Percentiles rank a stretch among this genome's conserved stretches.
Evolutionary conservation across 345 rosid genomes (phyloP).

Genomic region (Populus alba): DNA sequence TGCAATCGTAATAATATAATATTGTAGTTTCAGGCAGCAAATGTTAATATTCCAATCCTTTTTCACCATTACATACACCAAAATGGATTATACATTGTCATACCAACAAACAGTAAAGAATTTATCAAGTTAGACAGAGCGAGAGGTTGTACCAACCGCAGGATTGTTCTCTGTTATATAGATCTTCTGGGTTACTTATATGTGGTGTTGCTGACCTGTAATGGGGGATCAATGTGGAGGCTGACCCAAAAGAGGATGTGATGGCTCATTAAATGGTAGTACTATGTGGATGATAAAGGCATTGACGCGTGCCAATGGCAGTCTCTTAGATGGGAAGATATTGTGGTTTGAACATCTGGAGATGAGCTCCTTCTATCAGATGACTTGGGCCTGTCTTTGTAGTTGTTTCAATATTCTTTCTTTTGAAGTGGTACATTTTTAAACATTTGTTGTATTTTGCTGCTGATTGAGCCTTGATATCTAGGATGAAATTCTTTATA

Average conservation of each 20-base stretch:
- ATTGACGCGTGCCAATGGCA: background rate
- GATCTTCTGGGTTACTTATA: background rate
- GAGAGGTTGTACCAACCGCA: background rate
- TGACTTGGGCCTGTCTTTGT: background rate
- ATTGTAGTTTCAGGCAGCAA: background rate
- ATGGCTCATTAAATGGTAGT: background rate
- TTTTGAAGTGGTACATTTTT: background rate
- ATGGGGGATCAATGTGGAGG: background rate
- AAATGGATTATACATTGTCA: background rate
- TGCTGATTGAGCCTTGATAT: background rate
- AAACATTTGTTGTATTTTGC: background rate
- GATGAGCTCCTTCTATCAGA: background rate
- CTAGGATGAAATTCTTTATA: background rate
- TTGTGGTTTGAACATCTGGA: background rate
- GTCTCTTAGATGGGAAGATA: background rate
- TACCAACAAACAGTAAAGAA: background rate
- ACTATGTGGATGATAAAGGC: background rate
- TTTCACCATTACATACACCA: background rate
- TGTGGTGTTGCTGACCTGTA: background rate
- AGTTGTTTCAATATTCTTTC: background rate
- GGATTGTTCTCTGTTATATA: background rate
- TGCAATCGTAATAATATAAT: background rate
- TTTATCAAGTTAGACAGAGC: background rate
- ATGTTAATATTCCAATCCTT: background rate
- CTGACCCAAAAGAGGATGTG: background rate